Conservation (phyloP, 495 filamentous ascomycete species). For the Glonium stellatum region DNA sequence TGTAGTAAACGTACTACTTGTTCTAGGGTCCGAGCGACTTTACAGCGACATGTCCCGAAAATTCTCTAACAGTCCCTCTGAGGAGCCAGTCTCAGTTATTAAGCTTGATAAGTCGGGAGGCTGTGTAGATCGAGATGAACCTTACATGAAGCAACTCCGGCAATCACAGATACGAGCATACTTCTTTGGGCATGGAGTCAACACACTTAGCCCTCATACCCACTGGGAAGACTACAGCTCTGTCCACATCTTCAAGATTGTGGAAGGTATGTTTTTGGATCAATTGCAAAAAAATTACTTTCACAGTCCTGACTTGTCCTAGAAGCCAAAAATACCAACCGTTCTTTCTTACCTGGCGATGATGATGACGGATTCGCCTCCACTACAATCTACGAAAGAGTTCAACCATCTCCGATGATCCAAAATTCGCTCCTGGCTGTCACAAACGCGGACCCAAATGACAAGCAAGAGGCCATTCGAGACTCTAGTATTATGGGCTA, state of each 20-base stretch:
- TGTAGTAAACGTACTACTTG: slow-evolving; percentile 67
- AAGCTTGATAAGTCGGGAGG: slow-evolving; percentile 83
- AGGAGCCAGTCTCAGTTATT: slow-evolving; percentile 63
- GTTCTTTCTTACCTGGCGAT: slow-evolving; percentile 38
- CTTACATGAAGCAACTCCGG: slow-evolving; percentile 61
- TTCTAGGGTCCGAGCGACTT: slow-evolving; percentile 77
- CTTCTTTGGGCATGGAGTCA: slow-evolving; percentile 78
- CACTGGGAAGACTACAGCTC: slow-evolving; percentile 69
- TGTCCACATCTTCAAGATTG: slow-evolving; percentile 60
- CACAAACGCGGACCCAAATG: slow-evolving; percentile 60
- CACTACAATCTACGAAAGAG: slow-evolving; percentile 47
- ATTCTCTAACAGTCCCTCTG: slow-evolving; percentile 59
- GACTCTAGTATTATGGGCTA: slow-evolving; percentile 88
- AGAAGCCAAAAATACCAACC: slow-evolving; percentile 5
- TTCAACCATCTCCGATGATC: slow-evolving; percentile 53
- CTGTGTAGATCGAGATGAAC: slow-evolving; percentile 70
- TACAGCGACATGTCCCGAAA: slow-evolving; percentile 69
- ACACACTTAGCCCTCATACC: slow-evolving; percentile 76
- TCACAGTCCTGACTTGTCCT: neutral
- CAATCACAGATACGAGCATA: slow-evolving; percentile 80
- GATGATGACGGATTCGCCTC: slow-evolving; percentile 34
- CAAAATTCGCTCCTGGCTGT: slow-evolving; percentile 71
- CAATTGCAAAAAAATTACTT: neutral
- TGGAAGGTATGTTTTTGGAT: slow-evolving; percentile 41
- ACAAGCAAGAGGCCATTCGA: slow-evolving; percentile 62